Evolutionary conservation across 1,284 basidiomycete species (phyloP).

Genomic region (Ustilago nuda): DNA sequence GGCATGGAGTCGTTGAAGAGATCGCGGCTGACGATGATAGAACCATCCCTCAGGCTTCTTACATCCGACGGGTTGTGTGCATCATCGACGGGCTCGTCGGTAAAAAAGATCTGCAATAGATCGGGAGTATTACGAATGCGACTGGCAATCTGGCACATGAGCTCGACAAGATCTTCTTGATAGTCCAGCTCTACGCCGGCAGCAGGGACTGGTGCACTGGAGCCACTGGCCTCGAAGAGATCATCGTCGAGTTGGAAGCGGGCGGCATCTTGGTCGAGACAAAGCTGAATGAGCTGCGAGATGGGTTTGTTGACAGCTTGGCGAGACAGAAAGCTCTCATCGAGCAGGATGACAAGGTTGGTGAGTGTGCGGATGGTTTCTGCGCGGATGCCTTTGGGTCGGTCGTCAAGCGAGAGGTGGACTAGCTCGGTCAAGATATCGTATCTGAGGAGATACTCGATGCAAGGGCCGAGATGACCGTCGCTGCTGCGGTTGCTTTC

Average conservation of each 20-base stretch:
- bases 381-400: slow-evolving; percentile 61
- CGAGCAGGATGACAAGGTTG: slow-evolving; percentile 66
- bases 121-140: slow-evolving; percentile 62
- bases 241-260: slow-evolving; percentile 81
- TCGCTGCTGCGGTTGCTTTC: slow-evolving; percentile 85
- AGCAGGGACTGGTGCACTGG: slow-evolving; percentile 4
- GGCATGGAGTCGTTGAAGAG: slow-evolving; percentile 16
- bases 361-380: slow-evolving; percentile 65
- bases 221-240: slow-evolving; percentile 15
- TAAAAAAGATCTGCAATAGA: slow-evolving; percentile 62
- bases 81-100: slow-evolving; percentile 44
- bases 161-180: slow-evolving; percentile 58
- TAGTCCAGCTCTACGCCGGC: slow-evolving; percentile 20
- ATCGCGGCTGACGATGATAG: slow-evolving; percentile 40
- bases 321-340: slow-evolving; percentile 64
- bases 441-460: slow-evolving; percentile 91
- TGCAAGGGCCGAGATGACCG: slow-evolving; percentile 79
- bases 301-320: slow-evolving; percentile 79
- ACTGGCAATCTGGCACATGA: slow-evolving; percentile 63
- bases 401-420: slow-evolving; percentile 59
- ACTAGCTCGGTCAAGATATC: slow-evolving; percentile 70
- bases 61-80: slow-evolving; percentile 5
- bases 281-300: slow-evolving; percentile 83
- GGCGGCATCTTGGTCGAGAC: slow-evolving; percentile 88
- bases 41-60: slow-evolving; percentile 38